A percentile compares a stretch with the other conserved stretches of the same genome.
Evolutionary conservation across 495 filamentous ascomycete species (phyloP).

Genomic region (Hypoxylon fragiforme): DNA sequence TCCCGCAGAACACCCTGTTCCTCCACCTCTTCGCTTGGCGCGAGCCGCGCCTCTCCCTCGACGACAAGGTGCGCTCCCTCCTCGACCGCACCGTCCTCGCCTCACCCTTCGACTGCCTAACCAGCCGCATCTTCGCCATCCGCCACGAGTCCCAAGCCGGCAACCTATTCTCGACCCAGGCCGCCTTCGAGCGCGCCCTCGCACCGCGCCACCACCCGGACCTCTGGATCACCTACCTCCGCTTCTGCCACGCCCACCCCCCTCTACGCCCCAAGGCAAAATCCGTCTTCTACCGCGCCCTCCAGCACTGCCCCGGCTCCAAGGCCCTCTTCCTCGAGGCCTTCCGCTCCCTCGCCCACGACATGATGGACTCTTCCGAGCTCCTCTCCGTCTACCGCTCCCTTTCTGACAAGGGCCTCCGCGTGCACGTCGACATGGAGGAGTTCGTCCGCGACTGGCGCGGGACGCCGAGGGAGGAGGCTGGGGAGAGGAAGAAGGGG

Average conservation of each 20-base stretch:
- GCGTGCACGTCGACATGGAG: conserved; percentile 49
- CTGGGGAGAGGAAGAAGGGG: conserved; percentile 6
- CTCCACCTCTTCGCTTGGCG: conserved; percentile 72
- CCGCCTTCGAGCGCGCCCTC: conserved; percentile 74
- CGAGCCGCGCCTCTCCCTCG: conserved; percentile 66
- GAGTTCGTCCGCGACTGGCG: conserved; percentile 43
- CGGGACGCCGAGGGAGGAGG: conserved; percentile 22
- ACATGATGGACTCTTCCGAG: conserved; percentile 48
- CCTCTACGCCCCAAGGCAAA: conserved; percentile 41
- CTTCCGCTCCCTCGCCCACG: conserved; percentile 45
- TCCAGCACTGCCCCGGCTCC: conserved; percentile 73
- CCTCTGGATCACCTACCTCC: conserved; percentile 70
- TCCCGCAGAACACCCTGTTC: conserved; percentile 79
- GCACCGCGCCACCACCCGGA: conserved; percentile 47
- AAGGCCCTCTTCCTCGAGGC: conserved; percentile 69
- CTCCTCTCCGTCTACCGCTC: conserved; percentile 56
- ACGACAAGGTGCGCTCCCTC: conserved; percentile 70
- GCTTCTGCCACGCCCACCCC: conserved; percentile 47
- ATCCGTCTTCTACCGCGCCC: conserved; percentile 67
- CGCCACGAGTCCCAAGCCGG: conserved; percentile 62
- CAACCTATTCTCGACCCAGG: conserved; percentile 62
- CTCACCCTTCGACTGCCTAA: conserved; percentile 48
- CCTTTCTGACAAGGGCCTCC: conserved; percentile 45
- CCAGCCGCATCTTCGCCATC: conserved; percentile 69
- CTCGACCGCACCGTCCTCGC: conserved; percentile 53